Conservation (phyloP, 2,329 filamentous ascomycete species). For the Chlorencoelia australis region DNA sequence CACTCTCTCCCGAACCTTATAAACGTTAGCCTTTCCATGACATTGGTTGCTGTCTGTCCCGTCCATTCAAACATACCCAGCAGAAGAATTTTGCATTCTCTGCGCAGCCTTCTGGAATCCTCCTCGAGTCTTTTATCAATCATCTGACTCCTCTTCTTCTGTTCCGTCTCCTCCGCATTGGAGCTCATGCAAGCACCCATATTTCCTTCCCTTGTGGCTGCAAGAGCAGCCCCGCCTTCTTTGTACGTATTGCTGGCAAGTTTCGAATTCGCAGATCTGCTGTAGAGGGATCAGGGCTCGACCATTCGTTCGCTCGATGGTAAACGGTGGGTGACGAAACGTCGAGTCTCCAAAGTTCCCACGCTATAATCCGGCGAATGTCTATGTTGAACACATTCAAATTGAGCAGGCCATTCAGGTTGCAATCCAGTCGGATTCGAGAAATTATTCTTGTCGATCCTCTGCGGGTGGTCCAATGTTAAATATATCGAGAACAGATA, state of each 20-base stretch:
- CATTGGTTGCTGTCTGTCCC: slow-evolving; percentile 5
- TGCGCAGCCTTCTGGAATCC: slow-evolving; percentile 80
- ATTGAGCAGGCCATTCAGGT: too few relatives aligned
- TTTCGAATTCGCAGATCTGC: neutral
- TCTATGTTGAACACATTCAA: too few relatives aligned
- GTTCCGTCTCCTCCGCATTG: slow-evolving; percentile 69
- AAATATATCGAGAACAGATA: too few relatives aligned
- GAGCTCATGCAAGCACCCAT: slow-evolving; percentile 96
- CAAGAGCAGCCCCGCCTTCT: slow-evolving; percentile 21
- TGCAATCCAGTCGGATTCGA: too few relatives aligned
- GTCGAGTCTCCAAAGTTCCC: too few relatives aligned
- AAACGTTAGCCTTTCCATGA: slow-evolving; percentile 13
- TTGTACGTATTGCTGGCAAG: slow-evolving; percentile 11
- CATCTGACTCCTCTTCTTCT: slow-evolving; percentile 92
- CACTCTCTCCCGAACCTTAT: slow-evolving; percentile 90
- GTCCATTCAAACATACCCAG: slow-evolving; percentile 54
- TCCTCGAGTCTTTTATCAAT: slow-evolving; percentile 93
- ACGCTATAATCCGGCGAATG: too few relatives aligned
- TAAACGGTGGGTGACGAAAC: too few relatives aligned
- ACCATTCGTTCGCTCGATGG: neutral
- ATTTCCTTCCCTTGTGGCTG: slow-evolving; percentile 26
- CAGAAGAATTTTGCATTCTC: slow-evolving; percentile 98
- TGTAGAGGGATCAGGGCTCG: too few relatives aligned
- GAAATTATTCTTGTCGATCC: too few relatives aligned
- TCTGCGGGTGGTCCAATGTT: too few relatives aligned